Percentiles rank a stretch among this genome's conserved stretches.
Conservation (phyloP, 2,329 filamentous ascomycete species). For the Metarhizium anisopliae region DNA sequence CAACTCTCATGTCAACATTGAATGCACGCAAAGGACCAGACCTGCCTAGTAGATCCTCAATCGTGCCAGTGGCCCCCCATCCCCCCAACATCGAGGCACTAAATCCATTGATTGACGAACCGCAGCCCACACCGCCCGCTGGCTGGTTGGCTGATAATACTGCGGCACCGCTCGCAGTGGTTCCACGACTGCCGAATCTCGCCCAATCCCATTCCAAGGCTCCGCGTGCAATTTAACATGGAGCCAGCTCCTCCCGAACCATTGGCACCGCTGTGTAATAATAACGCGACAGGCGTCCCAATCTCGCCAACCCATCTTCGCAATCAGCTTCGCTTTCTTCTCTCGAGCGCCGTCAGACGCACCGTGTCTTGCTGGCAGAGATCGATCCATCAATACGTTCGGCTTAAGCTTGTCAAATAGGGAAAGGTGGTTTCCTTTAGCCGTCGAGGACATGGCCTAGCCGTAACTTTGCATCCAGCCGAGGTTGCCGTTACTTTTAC, state of each 20-base stretch:
- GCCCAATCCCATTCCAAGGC: not conserved
- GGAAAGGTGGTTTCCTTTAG: not conserved
- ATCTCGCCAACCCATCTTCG: not conserved
- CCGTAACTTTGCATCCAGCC: conserved; percentile 3
- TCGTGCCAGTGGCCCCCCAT: too few species aligned
- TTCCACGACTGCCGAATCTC: not conserved
- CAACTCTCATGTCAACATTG: too few species aligned
- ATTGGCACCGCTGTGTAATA: not conserved
- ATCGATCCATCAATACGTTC: not conserved
- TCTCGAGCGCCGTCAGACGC: not conserved
- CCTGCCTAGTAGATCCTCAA: too few species aligned
- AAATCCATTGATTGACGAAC: too few species aligned
- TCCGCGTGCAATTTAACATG: not conserved
- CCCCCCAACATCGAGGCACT: too few species aligned
- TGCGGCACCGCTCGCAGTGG: too few species aligned
- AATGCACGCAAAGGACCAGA: too few species aligned
- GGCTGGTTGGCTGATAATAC: too few species aligned
- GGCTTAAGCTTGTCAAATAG: not conserved
- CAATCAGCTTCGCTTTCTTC: not conserved
- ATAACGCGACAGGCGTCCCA: not conserved
- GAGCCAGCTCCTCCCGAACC: not conserved
- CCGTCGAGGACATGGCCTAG: conserved; percentile 11
- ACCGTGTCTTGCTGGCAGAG: not conserved
- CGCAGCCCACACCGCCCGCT: too few species aligned
- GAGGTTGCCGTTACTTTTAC: not conserved